These are phyloP conservation scores for Boletus tylopilopsis DNA, from an alignment of 768 basidiomycete species.

Conservation along the genomic window DNA sequence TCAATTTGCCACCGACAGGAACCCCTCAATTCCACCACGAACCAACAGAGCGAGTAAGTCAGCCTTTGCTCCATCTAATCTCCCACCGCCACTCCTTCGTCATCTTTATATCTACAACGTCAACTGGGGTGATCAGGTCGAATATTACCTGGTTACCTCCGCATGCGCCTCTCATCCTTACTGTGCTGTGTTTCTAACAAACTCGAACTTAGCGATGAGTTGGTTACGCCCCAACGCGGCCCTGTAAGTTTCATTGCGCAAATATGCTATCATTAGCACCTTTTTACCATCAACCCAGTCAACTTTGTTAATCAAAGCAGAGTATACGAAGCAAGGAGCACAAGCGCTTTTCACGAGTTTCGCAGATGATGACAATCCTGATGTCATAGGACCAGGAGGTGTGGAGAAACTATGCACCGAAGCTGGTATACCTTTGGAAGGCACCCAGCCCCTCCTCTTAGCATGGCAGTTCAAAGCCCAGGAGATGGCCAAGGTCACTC, in stretches of 20 bases:
- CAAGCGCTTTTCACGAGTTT: slow-evolving; percentile 58
- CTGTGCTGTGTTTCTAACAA: slow-evolving; percentile 63
- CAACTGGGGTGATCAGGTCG: slow-evolving; percentile 23
- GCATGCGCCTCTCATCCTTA: slow-evolving; percentile 60
- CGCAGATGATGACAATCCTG: slow-evolving; percentile 47
- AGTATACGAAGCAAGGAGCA: slow-evolving; percentile 51
- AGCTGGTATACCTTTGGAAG: slow-evolving; percentile 69
- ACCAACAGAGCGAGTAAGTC: slow-evolving; percentile 31
- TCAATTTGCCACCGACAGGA: slow-evolving; percentile 18
- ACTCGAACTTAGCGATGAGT: slow-evolving; percentile 48
- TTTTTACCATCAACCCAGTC: not conserved
- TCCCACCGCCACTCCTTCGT: slow-evolving; percentile 10
- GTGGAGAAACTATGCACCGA: slow-evolving; percentile 69
- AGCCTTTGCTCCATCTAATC: slow-evolving; percentile 18
- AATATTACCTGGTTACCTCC: slow-evolving; percentile 28
- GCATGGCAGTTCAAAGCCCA: slow-evolving; percentile 70
- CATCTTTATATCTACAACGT: slow-evolving; percentile 9
- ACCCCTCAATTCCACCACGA: slow-evolving; percentile 25
- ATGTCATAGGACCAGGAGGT: slow-evolving; percentile 67
- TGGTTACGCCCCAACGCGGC: slow-evolving; percentile 31
- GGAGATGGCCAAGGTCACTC: slow-evolving; percentile 71
- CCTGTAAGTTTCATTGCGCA: slow-evolving; percentile 23
- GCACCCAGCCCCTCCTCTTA: slow-evolving; percentile 64
- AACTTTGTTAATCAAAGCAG: slow-evolving; percentile 9
- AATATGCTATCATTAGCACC: not conserved